These are phyloP conservation scores for Cyberlindnera nakhonratchasimensis DNA, from an alignment of 805 yeast species.

Conservation along the genomic window DNA sequence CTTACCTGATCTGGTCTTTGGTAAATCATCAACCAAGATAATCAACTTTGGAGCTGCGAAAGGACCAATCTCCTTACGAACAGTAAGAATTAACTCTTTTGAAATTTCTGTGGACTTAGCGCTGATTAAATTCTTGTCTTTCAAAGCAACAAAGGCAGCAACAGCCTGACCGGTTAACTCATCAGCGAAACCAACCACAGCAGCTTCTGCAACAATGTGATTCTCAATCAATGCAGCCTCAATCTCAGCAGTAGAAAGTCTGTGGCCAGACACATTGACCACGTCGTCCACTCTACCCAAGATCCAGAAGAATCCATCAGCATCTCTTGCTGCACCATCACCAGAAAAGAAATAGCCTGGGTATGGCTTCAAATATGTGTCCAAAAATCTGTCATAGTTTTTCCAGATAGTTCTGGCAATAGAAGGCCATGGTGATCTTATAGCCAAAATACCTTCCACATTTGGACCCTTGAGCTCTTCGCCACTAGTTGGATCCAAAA, in stretches of 20 bases:
- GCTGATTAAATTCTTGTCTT: constrained; percentile 40
- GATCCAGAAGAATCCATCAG: constrained; percentile 96
- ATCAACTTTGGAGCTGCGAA: constrained; percentile 92
- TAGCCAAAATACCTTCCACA: constrained; percentile 94
- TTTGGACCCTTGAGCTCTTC: constrained; percentile 79
- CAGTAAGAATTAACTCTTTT: constrained; percentile 74
- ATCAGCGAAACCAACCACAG: constrained; percentile 94
- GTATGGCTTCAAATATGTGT: constrained; percentile 90
- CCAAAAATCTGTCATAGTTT: constrained; percentile 81
- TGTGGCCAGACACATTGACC: constrained; percentile 96
- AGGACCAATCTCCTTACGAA: constrained; percentile 85
- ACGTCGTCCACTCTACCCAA: constrained; percentile 98
- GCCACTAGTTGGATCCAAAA: constrained; percentile 92
- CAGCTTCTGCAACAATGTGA: constrained; percentile 81
- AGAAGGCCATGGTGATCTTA: constrained; percentile 95
- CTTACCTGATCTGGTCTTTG: constrained; percentile 98
- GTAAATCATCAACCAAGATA: constrained; percentile 82
- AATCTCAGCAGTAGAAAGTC: constrained; percentile 97
- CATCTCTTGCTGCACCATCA: constrained; percentile 97
- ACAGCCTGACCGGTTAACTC: constrained; percentile 98
- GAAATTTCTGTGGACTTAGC: constrained; percentile 12
- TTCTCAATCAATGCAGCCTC: constrained; percentile 87
- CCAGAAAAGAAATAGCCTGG: constrained; percentile 95
- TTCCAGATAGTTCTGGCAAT: constrained; percentile 95
- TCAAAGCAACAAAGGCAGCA: constrained; percentile 88